phyloP scores from a whole-genome alignment of 306 rosid genomes.

The Vigna hirtella region DNA sequence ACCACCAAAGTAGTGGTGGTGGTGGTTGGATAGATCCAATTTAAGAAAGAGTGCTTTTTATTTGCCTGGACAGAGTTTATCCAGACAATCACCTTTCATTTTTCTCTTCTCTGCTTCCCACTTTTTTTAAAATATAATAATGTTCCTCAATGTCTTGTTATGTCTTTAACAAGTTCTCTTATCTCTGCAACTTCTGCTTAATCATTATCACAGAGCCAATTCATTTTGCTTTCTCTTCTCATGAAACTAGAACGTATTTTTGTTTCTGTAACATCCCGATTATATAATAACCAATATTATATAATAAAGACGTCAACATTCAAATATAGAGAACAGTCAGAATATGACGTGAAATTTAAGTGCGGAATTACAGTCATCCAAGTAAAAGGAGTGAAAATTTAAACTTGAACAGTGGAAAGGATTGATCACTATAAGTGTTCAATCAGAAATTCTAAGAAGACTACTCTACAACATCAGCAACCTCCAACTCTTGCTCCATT shows the following conservation, averaged over 20 bases:
- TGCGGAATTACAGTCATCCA: too few relatives aligned
- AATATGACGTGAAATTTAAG: too few relatives aligned
- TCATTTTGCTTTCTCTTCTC: not conserved
- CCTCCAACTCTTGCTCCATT: too few relatives aligned
- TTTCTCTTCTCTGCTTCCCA: not conserved
- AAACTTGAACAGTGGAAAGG: too few relatives aligned
- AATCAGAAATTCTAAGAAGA: too few relatives aligned
- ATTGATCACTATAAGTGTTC: too few relatives aligned
- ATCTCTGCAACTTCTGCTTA: not conserved
- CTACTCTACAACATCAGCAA: too few relatives aligned
- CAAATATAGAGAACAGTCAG: too few relatives aligned
- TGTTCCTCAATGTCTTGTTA: constrained; percentile 8
- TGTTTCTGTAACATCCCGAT: too few relatives aligned
- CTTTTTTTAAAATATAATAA: not conserved
- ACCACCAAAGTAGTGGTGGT: not conserved
- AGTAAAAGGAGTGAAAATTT: too few relatives aligned
- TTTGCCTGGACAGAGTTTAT: not conserved
- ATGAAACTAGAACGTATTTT: not conserved
- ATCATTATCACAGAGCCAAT: not conserved
- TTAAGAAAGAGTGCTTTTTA: not conserved
- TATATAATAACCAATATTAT: too few relatives aligned
- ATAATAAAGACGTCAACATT: too few relatives aligned
- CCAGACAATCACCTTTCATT: constrained; percentile 17
- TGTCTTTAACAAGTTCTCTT: not conserved
- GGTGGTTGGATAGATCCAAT: constrained; percentile 11